A percentile compares a stretch with the other conserved stretches of the same genome.
Evolutionary conservation across 441 rosid genomes (phyloP).

Genomic region (Jatropha multifida): DNA sequence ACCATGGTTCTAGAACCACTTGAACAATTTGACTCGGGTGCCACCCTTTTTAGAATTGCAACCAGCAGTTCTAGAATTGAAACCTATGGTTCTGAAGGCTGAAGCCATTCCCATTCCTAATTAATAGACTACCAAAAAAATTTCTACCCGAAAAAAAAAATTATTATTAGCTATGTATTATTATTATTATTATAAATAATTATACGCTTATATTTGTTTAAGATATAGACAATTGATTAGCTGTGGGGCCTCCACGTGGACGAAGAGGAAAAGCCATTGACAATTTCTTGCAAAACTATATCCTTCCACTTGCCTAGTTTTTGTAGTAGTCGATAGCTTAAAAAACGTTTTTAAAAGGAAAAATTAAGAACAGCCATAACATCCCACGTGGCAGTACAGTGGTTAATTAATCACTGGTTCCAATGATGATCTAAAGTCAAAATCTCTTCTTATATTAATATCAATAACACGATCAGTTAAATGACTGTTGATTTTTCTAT

Average conservation of each 20-base stretch:
- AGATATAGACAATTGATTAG: slow-evolving; percentile 24
- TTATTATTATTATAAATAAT: background rate
- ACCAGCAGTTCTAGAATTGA: too few relatives aligned
- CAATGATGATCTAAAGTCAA: background rate
- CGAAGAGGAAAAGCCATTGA: slow-evolving; percentile 30
- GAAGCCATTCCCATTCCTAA: too few relatives aligned
- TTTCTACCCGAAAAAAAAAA: too few relatives aligned
- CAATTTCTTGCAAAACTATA: slow-evolving; percentile 15
- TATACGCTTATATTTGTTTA: background rate
- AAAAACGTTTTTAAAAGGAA: background rate
- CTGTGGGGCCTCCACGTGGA: slow-evolving; percentile 41
- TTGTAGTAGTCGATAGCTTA: background rate
- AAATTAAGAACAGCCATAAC: background rate
- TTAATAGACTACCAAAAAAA: too few relatives aligned
- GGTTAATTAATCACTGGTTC: background rate
- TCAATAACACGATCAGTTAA: too few relatives aligned
- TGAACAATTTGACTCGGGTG: too few relatives aligned
- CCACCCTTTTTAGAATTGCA: too few relatives aligned
- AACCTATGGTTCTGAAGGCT: too few relatives aligned
- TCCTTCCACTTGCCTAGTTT: slow-evolving; percentile 10
- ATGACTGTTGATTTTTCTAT: background rate
- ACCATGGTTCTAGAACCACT: too few relatives aligned
- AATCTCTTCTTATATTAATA: too few relatives aligned
- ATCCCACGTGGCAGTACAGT: slow-evolving; percentile 6
- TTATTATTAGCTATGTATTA: too few relatives aligned